Evolutionary conservation across 345 rosid genomes (phyloP), one percentile per base, ranked within the genome.

Genomic region (Euphorbia pulcherrima): DNA sequence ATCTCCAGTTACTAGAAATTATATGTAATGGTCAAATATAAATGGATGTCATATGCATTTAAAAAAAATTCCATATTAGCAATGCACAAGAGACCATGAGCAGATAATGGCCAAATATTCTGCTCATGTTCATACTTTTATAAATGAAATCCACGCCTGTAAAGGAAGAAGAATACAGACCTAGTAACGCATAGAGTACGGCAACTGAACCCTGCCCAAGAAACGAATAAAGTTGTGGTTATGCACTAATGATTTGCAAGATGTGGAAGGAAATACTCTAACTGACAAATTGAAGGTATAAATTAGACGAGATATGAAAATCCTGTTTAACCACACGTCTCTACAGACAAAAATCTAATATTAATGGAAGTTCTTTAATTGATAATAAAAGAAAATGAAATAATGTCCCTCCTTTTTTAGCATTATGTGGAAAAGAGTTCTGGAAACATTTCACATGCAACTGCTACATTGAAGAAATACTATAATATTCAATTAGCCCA

Each of bases 161-260:
- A 3, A 26, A 53, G 53, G 53, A 63, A 50, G 68, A 46, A 57
- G 67, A 71, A 39, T 70, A 82, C 92, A 41, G 64, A 90, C 94
- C 97, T 68, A 74, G 65, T 55, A 86, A 75, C 8, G 90, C 97
- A 64, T 87, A 93, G 6, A 76, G 17, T 62, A 80, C 86, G 30
- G 87, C 88, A 27, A 79, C 66, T 63, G 75, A 73, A 0, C 90
- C 97, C 97, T 93, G 94, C 73, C 77, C 62, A 80, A 12, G 21
- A 66, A 60, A 44, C 17, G 46, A 54, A 73, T 37, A 47, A 33
- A 59, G 23, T 33, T 8, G 52, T 74, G 18, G 74, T 69, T 47
- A 8, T 29, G 23, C 48, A 59, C 51, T 17, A 23, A 23, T 24
- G 64, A 71, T 26, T 47, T 39, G 33, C 57, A 55, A 18, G 44